These are phyloP conservation scores for Megacollybia platyphylla DNA, from an alignment of 1,284 basidiomycete species.

Conservation along the genomic window DNA sequence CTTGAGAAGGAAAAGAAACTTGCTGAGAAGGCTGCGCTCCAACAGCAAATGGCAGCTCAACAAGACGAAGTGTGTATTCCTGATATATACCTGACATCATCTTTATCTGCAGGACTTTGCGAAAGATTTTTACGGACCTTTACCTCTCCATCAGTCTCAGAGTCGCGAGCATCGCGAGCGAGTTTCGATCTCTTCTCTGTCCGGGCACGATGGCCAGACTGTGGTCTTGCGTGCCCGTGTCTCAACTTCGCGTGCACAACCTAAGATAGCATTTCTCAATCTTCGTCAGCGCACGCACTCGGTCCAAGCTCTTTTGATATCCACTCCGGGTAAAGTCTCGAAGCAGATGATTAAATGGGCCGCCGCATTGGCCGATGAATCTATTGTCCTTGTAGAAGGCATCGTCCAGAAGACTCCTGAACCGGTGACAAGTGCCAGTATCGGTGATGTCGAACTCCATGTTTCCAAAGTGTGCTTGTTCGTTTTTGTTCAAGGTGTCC, in stretches of 20 bases:
- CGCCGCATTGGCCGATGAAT: conserved; percentile 70
- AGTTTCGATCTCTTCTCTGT: conserved; percentile 59
- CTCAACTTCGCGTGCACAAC: conserved; percentile 85
- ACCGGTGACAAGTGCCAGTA: conserved; percentile 83
- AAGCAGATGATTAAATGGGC: conserved; percentile 99
- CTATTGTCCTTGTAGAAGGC: conserved; percentile 86
- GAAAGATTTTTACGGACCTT: conserved; percentile 76
- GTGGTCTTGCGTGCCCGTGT: conserved; percentile 86
- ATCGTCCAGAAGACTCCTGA: conserved; percentile 76
- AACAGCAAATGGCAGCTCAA: conserved; percentile 63
- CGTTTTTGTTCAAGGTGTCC: background rate
- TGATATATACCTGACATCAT: conserved; percentile 1
- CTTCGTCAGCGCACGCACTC: conserved; percentile 85
- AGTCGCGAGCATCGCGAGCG: conserved; percentile 37
- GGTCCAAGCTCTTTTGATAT: conserved; percentile 78
- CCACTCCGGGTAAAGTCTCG: conserved; percentile 75
- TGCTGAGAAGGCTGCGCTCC: conserved; percentile 72
- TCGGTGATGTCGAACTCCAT: conserved; percentile 84
- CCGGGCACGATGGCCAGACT: conserved; percentile 61
- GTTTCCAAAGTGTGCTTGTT: conserved; percentile 54
- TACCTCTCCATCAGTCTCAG: conserved; percentile 90
- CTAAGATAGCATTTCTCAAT: conserved; percentile 93
- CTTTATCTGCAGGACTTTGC: conserved; percentile 59
- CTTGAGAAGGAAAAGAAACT: conserved; percentile 90
- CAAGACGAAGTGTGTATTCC: conserved; percentile 40